Evolutionary conservation across 495 filamentous ascomycete species (phyloP).

Genomic region (Podospora pseudopauciseta): DNA sequence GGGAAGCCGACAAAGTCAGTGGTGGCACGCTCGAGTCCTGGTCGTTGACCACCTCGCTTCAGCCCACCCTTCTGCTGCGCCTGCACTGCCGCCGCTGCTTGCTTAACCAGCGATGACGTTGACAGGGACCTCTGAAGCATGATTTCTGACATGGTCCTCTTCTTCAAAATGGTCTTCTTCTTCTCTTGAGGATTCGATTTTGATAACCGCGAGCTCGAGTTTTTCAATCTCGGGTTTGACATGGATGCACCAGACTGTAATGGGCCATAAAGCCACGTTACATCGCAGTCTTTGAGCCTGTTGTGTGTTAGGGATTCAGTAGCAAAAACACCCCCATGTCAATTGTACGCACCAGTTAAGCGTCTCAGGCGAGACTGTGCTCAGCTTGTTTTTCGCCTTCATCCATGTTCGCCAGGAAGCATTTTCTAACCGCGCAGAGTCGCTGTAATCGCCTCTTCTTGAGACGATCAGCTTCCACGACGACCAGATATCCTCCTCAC

Average conservation of each 20-base stretch:
- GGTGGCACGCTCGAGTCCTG: constrained; percentile 50
- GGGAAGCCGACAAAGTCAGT: constrained; percentile 65
- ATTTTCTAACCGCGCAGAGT: constrained; percentile 84
- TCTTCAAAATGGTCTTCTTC: constrained; percentile 93
- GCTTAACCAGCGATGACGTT: constrained; percentile 84
- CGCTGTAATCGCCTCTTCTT: constrained; percentile 70
- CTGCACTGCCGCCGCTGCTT: constrained; percentile 87
- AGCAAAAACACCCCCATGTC: background rate
- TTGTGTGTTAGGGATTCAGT: constrained; percentile 23
- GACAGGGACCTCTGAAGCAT: constrained; percentile 92
- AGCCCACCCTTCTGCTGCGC: constrained; percentile 70
- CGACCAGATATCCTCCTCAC: constrained; percentile 95
- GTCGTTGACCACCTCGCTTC: constrained; percentile 40
- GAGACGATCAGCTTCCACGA: constrained; percentile 92
- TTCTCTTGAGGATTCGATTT: constrained; percentile 78
- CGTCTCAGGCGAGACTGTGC: constrained; percentile 82
- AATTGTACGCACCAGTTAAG: constrained; percentile 72
- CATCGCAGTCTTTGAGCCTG: constrained; percentile 96
- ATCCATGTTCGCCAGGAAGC: constrained; percentile 98
- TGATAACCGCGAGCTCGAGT: constrained; percentile 55
- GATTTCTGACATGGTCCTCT: constrained; percentile 90
- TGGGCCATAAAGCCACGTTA: constrained; percentile 96
- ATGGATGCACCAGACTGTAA: constrained; percentile 63
- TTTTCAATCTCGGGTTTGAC: constrained; percentile 50
- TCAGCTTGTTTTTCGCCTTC: constrained; percentile 78